Evolutionary conservation across 352 stramenopile species (phyloP).

Genomic region (Globisporangium splendens): DNA sequence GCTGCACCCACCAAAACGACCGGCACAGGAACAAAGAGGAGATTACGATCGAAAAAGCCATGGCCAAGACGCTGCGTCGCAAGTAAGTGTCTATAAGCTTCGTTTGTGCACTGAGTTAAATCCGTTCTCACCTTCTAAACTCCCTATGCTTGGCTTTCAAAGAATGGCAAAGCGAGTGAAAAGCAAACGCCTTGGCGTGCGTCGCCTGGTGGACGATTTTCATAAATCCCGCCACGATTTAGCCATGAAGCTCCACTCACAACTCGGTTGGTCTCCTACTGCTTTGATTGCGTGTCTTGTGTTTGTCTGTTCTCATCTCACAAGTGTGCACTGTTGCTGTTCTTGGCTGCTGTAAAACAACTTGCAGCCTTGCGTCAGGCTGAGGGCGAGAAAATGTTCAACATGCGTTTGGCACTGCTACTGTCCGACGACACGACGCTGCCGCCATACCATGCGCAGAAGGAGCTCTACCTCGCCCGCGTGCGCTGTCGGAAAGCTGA

Average conservation of each 20-base stretch:
- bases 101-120: neutral
- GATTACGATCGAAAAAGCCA: slow-evolving; percentile 57
- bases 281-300: too few relatives aligned
- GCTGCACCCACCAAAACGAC: slow-evolving; percentile 2
- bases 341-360: neutral
- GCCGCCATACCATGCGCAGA: slow-evolving; percentile 48
- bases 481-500: slow-evolving; percentile 55
- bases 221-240: slow-evolving; percentile 30
- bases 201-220: slow-evolving; percentile 46
- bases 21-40: slow-evolving; percentile 25
- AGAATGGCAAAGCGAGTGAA: slow-evolving; percentile 64
- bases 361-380: slow-evolving; percentile 52
- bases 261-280: slow-evolving; percentile 24
- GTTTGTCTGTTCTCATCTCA: too few relatives aligned
- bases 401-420: slow-evolving; percentile 43
- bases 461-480: slow-evolving; percentile 54
- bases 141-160: neutral
- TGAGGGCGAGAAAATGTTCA: slow-evolving; percentile 62
- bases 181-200: slow-evolving; percentile 37
- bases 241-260: slow-evolving; percentile 47
- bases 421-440: slow-evolving; percentile 49
- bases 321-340: too few relatives aligned
- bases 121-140: neutral
- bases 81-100: slow-evolving; percentile 34
- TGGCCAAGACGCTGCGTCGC: slow-evolving; percentile 43